Base-by-base conservation (phyloP, 139 green algal genomes). In the Zygnema cylindricum region DNA sequence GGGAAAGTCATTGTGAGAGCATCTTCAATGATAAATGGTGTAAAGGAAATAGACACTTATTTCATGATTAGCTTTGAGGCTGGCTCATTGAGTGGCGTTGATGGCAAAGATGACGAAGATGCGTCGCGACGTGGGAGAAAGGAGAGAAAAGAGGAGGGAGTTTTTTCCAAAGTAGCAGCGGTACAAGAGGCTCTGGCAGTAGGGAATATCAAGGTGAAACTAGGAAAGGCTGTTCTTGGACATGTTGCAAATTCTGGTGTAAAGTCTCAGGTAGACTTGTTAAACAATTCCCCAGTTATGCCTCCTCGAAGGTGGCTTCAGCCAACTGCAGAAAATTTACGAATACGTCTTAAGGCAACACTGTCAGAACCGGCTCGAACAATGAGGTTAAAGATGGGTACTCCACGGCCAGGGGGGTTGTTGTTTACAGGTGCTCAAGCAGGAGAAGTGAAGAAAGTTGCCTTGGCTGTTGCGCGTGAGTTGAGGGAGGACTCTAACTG, bases 391-490 rank as follows among this genome's bases (percentile, higher is more conserved):
- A 25, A 25, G 16, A 16, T 63, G 49, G 49, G 49, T 63, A 41
- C 71, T 23, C 71, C 71, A 54, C 71, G 71, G 16, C 36, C 36
- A 43, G 71, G 71, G 38, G 71, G 71, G 76, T 41, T 90, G 21
- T 77, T 90, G 39, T 38, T 90, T 35, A 77, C 84, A 32, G 85
- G 85, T 11, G 32, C 77, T 36, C 85, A 88, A 23, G 57, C 77
- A 40, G 78, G 49, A 40, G 86, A 81, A 32, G 43, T 57, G 23
- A 93, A 91, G 0, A 78, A 77, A 1, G 91, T 97, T 49, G 63
- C 92, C 40, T 41, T 32, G 0, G 79, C 89, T 2, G 38, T 94
- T 42, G 91, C 91, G 0, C 78, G 82, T 33, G 32, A 76, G 0
- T 63, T 95, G 69, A 40, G 54, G n/a, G 36, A 35, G 7, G 77